Conservation (phyloP, 306 rosid genomes). For the Cucurbita pepo region DNA sequence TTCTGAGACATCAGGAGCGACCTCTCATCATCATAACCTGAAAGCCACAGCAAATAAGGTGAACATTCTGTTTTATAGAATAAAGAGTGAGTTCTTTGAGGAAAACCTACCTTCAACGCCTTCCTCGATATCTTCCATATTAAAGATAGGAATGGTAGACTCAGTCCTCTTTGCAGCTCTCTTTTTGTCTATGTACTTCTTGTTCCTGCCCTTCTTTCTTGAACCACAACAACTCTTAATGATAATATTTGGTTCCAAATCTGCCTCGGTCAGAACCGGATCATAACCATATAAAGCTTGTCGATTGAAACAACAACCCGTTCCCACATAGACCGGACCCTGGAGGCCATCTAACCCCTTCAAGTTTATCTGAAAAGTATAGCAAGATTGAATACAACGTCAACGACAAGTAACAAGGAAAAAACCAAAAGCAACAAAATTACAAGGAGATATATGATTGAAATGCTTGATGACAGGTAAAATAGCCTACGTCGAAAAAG, state of each 20-base stretch:
- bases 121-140: constrained; percentile 93
- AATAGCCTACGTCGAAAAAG: constrained; percentile 77
- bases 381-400: not conserved
- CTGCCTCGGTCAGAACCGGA: constrained; percentile 84
- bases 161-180: constrained; percentile 65
- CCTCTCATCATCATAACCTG: constrained; percentile 94
- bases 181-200: constrained; percentile 78
- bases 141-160: constrained; percentile 83
- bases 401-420: not conserved
- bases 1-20: constrained; percentile 83
- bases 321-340: constrained; percentile 99
- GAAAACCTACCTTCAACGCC: constrained; percentile 77
- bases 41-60: constrained; percentile 9
- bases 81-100: not conserved
- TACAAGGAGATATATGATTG: not conserved
- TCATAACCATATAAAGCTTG: constrained; percentile 96
- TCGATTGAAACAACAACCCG: constrained; percentile 99
- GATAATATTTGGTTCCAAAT: constrained; percentile 79
- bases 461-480: not conserved
- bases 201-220: constrained; percentile 74
- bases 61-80: not conserved
- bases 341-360: constrained; percentile 95
- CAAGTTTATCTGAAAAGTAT: constrained; percentile 65
- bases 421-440: not conserved
- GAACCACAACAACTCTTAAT: constrained; percentile 96